These are phyloP conservation scores for Simplicillium aogashimaense DNA, from an alignment of 2,329 filamentous ascomycete species.

Conservation along the genomic window DNA sequence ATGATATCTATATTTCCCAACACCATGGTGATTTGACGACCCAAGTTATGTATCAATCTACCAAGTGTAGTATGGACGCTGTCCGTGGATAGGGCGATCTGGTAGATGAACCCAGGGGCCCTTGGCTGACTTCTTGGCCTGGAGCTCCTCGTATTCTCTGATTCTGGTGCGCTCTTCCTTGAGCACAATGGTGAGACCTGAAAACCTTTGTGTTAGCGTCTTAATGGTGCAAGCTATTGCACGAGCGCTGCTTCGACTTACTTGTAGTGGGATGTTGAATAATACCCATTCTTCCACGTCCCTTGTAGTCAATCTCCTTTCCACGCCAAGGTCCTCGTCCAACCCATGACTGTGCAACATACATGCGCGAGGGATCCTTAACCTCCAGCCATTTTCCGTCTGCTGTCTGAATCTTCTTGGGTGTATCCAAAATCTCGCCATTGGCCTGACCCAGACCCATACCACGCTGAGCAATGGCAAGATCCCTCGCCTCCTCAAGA, in stretches of 20 bases:
- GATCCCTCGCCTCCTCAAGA: constrained; percentile 70
- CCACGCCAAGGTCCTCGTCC: constrained; percentile 58
- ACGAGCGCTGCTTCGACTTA: constrained; percentile 32
- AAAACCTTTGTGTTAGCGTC: constrained; percentile 13
- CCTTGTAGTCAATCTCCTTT: constrained; percentile 57
- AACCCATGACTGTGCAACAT: constrained; percentile 90
- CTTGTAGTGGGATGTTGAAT: constrained; percentile 66
- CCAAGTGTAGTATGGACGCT: constrained; percentile 89
- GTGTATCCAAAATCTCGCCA: constrained; percentile 26
- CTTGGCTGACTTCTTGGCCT: constrained; percentile 62
- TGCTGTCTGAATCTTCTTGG: constrained; percentile 56
- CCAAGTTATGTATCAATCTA: constrained; percentile 28
- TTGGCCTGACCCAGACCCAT: constrained; percentile 62
- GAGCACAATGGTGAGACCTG: constrained; percentile 68
- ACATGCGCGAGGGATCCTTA: constrained; percentile 69
- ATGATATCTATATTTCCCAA: not conserved
- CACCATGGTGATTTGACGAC: not conserved
- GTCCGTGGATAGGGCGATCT: constrained; percentile 72
- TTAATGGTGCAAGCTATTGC: not conserved
- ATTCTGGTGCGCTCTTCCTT: constrained; percentile 92
- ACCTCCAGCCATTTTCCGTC: constrained; percentile 65
- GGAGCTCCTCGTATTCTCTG: constrained; percentile 66
- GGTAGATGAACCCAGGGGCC: constrained; percentile 84
- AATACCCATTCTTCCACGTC: constrained; percentile 59
- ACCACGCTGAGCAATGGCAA: constrained; percentile 67